Evolutionary conservation across 2,329 filamentous ascomycete species (phyloP).

Genomic region (Penicillium sp.): DNA sequence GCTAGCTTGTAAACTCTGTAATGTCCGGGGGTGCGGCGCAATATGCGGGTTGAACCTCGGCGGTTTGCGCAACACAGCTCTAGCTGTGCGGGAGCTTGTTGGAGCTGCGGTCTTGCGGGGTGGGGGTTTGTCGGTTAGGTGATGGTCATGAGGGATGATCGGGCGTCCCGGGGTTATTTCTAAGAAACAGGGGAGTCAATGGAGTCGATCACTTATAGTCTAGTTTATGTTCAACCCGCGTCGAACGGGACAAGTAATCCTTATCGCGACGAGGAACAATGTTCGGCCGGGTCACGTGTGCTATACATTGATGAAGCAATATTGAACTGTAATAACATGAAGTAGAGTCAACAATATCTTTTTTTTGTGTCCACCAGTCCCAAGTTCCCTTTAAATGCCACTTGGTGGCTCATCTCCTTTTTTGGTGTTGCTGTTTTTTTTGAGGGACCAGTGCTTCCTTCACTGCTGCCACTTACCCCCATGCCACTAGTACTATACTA

Average conservation of each 20-base stretch:
- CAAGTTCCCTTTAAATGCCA: too few relatives aligned
- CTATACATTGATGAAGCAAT: background rate
- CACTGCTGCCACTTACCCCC: too few relatives aligned
- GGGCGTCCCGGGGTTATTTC: background rate
- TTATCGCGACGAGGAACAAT: constrained; percentile 22
- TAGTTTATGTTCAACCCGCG: background rate
- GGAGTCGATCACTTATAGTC: background rate
- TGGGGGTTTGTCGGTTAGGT: background rate
- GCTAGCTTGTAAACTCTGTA: constrained; percentile 14
- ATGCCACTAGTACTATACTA: too few relatives aligned
- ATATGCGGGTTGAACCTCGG: background rate
- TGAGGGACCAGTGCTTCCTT: too few relatives aligned
- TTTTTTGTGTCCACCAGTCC: too few relatives aligned
- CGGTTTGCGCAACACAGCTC: background rate
- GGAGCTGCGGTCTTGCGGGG: background rate
- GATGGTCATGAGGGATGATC: constrained; percentile 10
- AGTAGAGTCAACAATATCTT: too few relatives aligned
- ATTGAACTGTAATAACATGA: background rate
- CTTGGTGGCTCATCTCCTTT: too few relatives aligned
- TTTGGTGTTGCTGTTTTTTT: too few relatives aligned
- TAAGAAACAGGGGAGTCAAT: background rate
- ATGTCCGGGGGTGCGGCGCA: background rate
- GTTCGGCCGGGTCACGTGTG: constrained; percentile 26
- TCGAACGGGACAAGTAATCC: constrained; percentile 19
- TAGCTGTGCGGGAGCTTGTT: constrained; percentile 1